Evolutionary conservation across 495 filamentous ascomycete genomes (phyloP).

Genomic region (Sphaerosporella brunnea): DNA sequence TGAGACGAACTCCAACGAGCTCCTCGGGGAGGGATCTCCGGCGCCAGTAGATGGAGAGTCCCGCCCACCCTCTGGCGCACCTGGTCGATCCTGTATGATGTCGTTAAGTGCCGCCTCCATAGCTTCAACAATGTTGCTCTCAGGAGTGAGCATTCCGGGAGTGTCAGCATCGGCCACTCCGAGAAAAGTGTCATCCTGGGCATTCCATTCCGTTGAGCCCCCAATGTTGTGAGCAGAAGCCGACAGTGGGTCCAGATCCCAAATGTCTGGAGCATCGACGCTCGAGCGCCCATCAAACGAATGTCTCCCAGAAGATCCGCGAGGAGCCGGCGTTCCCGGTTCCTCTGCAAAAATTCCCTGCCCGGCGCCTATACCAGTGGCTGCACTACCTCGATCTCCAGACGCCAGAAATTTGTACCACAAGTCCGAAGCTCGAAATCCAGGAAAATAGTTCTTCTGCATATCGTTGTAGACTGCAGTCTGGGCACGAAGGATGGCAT

Average conservation of each 20-base stretch:
- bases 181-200: slow-evolving; percentile 3
- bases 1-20: slow-evolving; percentile 9
- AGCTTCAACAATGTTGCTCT: slow-evolving; percentile 50
- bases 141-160: slow-evolving; percentile 32
- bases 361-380: neutral
- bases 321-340: slow-evolving; percentile 23
- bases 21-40: slow-evolving; percentile 12
- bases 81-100: slow-evolving; percentile 54
- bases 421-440: slow-evolving; percentile 78
- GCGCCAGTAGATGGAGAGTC: neutral
- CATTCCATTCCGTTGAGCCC: slow-evolving; percentile 13
- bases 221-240: slow-evolving; percentile 42
- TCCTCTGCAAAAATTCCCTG: neutral
- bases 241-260: slow-evolving; percentile 45
- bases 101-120: slow-evolving; percentile 91
- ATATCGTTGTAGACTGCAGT: slow-evolving; percentile 68
- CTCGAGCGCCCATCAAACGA: slow-evolving; percentile 10
- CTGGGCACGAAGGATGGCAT: slow-evolving; percentile 66
- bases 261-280: slow-evolving; percentile 33
- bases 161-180: slow-evolving; percentile 9
- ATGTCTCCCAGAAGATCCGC: neutral
- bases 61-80: neutral
- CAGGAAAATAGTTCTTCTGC: slow-evolving; percentile 56
- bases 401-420: slow-evolving; percentile 92
- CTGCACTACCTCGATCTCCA: slow-evolving; percentile 38